Evolutionary conservation across 2,329 filamentous ascomycete species (phyloP).

Genomic region (Talaromyces sp.): DNA sequence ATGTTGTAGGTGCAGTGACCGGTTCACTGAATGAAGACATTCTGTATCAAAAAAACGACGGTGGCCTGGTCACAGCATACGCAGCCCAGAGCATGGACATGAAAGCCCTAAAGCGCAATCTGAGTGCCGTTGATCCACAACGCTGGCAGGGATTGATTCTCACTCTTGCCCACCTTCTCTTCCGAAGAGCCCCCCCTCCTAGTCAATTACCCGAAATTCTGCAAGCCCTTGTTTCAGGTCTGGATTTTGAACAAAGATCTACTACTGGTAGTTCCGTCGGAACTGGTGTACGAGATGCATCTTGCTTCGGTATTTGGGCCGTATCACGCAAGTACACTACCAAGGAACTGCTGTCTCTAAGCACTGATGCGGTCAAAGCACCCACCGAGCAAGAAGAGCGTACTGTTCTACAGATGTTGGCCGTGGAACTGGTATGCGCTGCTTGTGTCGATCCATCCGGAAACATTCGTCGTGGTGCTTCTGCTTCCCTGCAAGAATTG

Average conservation of each 20-base stretch:
- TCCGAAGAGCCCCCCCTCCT: conserved; percentile 74
- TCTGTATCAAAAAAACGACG: conserved; percentile 50
- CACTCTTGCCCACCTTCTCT: conserved; percentile 80
- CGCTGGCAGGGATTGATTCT: conserved; percentile 92
- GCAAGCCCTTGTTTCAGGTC: conserved; percentile 70
- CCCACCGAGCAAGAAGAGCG: conserved; percentile 28
- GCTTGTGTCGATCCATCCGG: conserved; percentile 85
- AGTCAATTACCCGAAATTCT: conserved; percentile 69
- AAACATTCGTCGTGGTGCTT: conserved; percentile 88
- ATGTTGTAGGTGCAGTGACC: conserved; percentile 84
- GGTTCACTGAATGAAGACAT: conserved; percentile 64
- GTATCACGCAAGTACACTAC: conserved; percentile 83
- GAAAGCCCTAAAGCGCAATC: conserved; percentile 51
- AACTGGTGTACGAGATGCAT: conserved; percentile 87
- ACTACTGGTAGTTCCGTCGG: conserved; percentile 81
- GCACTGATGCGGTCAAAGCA: conserved; percentile 33
- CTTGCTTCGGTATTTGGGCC: conserved; percentile 95
- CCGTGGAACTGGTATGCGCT: conserved; percentile 73
- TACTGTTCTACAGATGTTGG: conserved; percentile 69
- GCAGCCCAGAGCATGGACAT: conserved; percentile 31
- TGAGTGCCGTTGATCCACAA: conserved; percentile 73
- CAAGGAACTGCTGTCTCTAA: conserved; percentile 65
- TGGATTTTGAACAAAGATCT: conserved; percentile 85
- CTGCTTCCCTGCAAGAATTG: conserved; percentile 88
- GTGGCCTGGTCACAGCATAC: conserved; percentile 36